phyloP scores from a whole-genome alignment of 257 asterid genomes.

The Solanum medicagineum region DNA sequence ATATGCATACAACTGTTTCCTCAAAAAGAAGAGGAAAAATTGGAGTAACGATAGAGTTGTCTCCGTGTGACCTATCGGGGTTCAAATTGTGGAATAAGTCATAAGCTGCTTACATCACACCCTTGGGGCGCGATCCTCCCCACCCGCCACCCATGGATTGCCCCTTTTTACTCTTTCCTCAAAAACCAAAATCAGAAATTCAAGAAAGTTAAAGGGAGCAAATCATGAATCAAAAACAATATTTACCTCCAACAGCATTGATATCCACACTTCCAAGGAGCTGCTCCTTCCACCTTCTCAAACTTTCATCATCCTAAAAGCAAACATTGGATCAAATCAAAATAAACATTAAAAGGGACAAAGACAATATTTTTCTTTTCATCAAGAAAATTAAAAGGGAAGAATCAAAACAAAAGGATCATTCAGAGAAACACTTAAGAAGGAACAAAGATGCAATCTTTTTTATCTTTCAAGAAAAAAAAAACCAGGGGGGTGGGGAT shows the following conservation, averaged over 20 bases:
- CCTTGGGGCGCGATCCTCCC: background rate
- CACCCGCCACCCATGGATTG: background rate
- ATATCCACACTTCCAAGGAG: constrained; percentile 88
- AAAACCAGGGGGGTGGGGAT: too few relatives aligned
- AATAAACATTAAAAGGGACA: background rate
- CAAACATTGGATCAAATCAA: background rate
- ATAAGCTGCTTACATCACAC: background rate
- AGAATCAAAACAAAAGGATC: background rate
- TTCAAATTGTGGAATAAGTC: background rate
- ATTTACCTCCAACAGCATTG: constrained; percentile 72
- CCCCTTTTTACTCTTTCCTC: background rate
- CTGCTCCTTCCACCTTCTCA: constrained; percentile 96
- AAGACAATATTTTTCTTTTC: background rate
- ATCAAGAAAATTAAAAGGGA: background rate
- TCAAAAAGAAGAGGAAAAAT: background rate
- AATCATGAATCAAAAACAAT: background rate
- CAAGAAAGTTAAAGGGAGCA: background rate
- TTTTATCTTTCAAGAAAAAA: background rate
- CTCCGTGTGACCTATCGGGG: background rate
- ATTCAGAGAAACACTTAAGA: background rate
- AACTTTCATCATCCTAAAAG: constrained; percentile 85
- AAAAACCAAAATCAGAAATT: background rate
- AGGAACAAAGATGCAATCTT: background rate
- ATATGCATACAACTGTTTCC: background rate
- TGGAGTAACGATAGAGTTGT: background rate